A percentile compares a stretch with the other conserved stretches of the same genome.
These are phyloP conservation scores for Gypsophila paniculata DNA, from an alignment of 179 eudicot species.

Conservation along the genomic window DNA sequence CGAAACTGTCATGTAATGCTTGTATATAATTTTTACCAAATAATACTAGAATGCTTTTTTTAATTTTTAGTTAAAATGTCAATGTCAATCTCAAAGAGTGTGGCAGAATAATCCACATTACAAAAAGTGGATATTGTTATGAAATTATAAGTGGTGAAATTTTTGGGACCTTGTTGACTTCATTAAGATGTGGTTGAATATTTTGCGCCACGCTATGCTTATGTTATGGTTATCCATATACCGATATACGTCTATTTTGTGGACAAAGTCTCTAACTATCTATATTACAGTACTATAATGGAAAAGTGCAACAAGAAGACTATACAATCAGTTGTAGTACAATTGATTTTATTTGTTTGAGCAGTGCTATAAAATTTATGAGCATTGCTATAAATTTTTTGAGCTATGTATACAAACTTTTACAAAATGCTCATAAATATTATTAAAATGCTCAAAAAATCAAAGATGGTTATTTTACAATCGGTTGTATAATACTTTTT, in stretches of 20 bases:
- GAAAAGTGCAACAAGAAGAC: no score
- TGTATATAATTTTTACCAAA: constrained; percentile 31
- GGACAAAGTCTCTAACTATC: no score
- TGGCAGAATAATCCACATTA: not conserved
- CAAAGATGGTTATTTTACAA: no score
- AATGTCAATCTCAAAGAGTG: constrained; percentile 10
- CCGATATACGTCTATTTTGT: not conserved
- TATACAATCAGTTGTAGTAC: no score
- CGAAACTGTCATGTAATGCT: constrained; percentile 23
- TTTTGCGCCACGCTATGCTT: not conserved
- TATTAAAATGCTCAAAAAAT: no score
- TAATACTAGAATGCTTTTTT: constrained; percentile 16
- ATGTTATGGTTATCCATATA: not conserved
- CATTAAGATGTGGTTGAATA: not conserved
- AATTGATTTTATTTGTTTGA: no score
- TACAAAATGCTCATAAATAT: no score
- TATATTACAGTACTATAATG: no score
- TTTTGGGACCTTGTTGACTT: not conserved
- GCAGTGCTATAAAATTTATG: no score
- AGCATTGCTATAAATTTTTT: no score
- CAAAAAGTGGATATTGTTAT: not conserved
- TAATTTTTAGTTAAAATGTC: constrained; percentile 6
- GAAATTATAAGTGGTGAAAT: not conserved
- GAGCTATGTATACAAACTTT: no score
- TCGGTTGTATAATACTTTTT: no score